Conservation (phyloP, 2,329 filamentous ascomycete species). For the Calonectria fujianensis region DNA sequence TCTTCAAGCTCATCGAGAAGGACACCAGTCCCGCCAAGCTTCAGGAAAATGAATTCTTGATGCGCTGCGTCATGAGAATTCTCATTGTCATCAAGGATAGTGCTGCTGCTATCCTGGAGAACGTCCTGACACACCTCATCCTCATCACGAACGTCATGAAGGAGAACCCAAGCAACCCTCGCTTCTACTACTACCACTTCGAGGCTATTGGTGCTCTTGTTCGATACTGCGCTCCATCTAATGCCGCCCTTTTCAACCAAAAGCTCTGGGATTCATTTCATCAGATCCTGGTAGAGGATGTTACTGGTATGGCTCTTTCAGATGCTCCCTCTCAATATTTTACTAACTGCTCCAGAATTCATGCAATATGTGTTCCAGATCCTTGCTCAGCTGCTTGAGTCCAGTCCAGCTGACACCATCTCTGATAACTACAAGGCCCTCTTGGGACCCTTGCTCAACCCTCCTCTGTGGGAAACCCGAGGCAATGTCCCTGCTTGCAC, state of each 20-base stretch:
- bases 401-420: constrained; percentile 85
- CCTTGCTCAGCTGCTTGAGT: constrained; percentile 91
- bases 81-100: constrained; percentile 94
- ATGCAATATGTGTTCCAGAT: constrained; percentile 98
- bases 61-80: constrained; percentile 99
- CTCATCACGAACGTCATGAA: constrained; percentile 94
- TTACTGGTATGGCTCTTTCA: constrained; percentile 76
- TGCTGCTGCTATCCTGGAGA: constrained; percentile 83
- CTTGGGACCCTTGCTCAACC: constrained; percentile 85
- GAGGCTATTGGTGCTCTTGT: constrained; percentile 95
- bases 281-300: constrained; percentile 85
- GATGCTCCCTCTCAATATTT: constrained; percentile 31
- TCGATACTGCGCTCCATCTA: constrained; percentile 76
- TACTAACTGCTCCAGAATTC: constrained; percentile 79
- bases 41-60: constrained; percentile 98
- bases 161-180: constrained; percentile 95
- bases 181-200: constrained; percentile 99
- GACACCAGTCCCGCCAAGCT: constrained; percentile 91
- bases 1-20: constrained; percentile 93
- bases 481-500: constrained; percentile 96
- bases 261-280: constrained; percentile 90
- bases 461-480: constrained; percentile 91
- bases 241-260: constrained; percentile 84
- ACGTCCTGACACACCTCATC: constrained; percentile 88
- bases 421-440: constrained; percentile 88